phyloP scores from a whole-genome alignment of 441 rosid genomes.

The Gossypium schwendimanii region DNA sequence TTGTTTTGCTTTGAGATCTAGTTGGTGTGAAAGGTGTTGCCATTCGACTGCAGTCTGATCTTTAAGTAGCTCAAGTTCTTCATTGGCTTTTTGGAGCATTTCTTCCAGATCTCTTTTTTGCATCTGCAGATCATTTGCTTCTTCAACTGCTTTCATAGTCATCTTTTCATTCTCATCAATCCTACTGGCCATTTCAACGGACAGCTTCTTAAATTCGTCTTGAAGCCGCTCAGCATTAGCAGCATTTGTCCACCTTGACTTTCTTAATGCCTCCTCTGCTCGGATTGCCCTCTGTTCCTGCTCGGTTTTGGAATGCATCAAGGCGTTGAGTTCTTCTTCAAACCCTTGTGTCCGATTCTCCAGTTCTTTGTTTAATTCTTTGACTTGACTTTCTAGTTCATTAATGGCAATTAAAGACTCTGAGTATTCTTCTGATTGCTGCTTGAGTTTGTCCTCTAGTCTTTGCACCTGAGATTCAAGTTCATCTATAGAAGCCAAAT shows the following conservation, averaged over 20 bases:
- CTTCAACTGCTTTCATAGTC: constrained; percentile 33
- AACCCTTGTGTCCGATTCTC: constrained; percentile 42
- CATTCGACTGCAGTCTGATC: constrained; percentile 30
- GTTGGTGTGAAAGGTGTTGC: constrained; percentile 31
- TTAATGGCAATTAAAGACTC: constrained; percentile 40
- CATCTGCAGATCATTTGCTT: constrained; percentile 44
- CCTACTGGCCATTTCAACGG: constrained; percentile 54
- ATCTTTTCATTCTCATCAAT: constrained; percentile 47
- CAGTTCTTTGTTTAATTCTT: constrained; percentile 36
- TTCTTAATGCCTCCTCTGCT: constrained; percentile 57
- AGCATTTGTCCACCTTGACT: constrained; percentile 51
- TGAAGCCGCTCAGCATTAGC: constrained; percentile 61
- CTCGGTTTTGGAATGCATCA: constrained; percentile 43
- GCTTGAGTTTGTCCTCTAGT: constrained; percentile 56
- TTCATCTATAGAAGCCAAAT: constrained; percentile 33
- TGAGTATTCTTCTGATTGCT: constrained; percentile 42
- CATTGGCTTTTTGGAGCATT: constrained; percentile 39
- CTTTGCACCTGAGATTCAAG: constrained; percentile 46
- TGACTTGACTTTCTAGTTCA: constrained; percentile 47
- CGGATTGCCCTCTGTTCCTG: constrained; percentile 60
- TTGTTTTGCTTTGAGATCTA: constrained; percentile 22
- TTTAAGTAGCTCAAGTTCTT: constrained; percentile 29
- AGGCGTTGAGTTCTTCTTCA: constrained; percentile 42
- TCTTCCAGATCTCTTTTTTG: constrained; percentile 45
- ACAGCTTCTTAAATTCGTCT: constrained; percentile 54